Conservation (phyloP, 495 filamentous ascomycete genomes). For the Rhypophila decipiens region DNA sequence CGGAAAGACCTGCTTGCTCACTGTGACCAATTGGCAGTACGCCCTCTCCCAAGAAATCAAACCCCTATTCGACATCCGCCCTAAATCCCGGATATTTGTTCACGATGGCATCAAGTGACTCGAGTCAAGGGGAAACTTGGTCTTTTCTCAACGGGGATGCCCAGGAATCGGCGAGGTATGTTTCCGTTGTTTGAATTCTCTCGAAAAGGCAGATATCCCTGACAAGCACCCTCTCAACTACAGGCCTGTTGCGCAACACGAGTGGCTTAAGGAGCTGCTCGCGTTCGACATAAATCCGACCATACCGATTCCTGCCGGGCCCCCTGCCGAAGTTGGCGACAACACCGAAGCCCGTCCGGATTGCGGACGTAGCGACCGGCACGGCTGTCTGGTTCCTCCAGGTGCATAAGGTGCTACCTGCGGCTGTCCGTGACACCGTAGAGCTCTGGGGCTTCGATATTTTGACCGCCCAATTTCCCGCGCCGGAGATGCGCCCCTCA, state of each 20-base stretch:
- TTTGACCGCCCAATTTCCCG: conserved; percentile 26
- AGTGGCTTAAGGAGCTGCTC: not conserved
- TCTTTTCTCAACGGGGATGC: not conserved
- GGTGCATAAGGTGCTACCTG: conserved; percentile 20
- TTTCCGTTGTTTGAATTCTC: no score
- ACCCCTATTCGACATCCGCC: no score
- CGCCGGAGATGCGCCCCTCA: conserved; percentile 14
- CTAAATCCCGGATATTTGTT: no score
- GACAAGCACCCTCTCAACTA: not conserved
- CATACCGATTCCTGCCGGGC: not conserved
- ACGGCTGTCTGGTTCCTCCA: conserved; percentile 25
- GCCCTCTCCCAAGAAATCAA: no score
- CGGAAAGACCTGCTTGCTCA: no score
- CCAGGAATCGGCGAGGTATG: not conserved
- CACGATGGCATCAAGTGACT: no score
- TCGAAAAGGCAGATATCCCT: not conserved
- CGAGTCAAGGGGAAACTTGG: no score
- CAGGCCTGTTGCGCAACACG: not conserved
- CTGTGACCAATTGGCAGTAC: no score
- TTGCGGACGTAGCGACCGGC: conserved; percentile 21
- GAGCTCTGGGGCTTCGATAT: conserved; percentile 35
- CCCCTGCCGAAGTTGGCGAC: not conserved
- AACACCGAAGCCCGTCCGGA: not conserved
- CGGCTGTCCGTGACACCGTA: conserved; percentile 15
- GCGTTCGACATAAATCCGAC: not conserved